A percentile compares a stretch with the other conserved stretches of the same genome.
Evolutionary conservation across 176 grass and related monocot genomes (phyloP).

Genomic region (Pontederia crassipes): DNA sequence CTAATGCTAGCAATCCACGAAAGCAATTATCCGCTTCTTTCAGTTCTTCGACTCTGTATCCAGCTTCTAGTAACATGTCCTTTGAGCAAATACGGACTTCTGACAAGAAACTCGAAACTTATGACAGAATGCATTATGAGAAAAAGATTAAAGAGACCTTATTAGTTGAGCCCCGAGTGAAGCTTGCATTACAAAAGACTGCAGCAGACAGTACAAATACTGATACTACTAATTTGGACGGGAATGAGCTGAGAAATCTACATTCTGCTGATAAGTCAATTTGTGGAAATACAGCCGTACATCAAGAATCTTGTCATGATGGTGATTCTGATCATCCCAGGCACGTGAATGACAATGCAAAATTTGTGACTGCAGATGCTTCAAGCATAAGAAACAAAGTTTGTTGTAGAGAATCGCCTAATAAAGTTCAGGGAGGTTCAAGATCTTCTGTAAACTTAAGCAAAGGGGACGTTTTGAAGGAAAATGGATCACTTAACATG

Average conservation of each 20-base stretch:
- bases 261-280: slow-evolving; percentile 1
- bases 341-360: not conserved
- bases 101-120: slow-evolving; percentile 19
- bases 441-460: not conserved
- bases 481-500: slow-evolving; percentile 1
- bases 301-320: not conserved
- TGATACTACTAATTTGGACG: not conserved
- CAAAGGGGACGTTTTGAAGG: not conserved
- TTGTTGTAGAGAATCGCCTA: not conserved
- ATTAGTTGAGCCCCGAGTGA: not conserved
- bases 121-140: not conserved
- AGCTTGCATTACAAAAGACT: not conserved
- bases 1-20: slow-evolving; percentile 10
- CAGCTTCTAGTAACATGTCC: slow-evolving; percentile 15
- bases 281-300: not conserved
- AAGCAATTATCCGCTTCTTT: slow-evolving; percentile 7
- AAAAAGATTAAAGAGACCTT: not conserved
- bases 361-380: not conserved
- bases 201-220: not conserved
- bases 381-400: not conserved
- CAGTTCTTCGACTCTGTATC: slow-evolving; percentile 21
- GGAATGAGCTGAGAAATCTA: not conserved
- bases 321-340: not conserved
- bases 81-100: slow-evolving; percentile 21
- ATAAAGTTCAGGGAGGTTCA: not conserved